Evolutionary conservation across 768 basidiomycete species (phyloP).

Genomic region (Coprinopsis cinerea): DNA sequence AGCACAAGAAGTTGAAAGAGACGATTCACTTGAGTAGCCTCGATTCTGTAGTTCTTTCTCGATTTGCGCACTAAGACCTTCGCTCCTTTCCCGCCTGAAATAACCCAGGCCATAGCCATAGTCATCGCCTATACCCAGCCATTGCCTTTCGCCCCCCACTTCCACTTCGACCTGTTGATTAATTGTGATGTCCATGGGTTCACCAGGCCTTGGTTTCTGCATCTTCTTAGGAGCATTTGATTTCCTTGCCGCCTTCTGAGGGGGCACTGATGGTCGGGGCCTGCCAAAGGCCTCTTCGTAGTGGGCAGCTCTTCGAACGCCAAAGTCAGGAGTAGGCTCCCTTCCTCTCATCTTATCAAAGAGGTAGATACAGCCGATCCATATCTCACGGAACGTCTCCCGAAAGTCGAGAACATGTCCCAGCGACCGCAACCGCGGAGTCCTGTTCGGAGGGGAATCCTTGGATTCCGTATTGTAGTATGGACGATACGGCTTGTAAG

Average conservation of each 20-base stretch:
- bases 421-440: slow-evolving; percentile 52
- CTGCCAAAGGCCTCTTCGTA: slow-evolving; percentile 42
- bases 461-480: slow-evolving; percentile 24
- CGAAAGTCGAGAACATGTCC: slow-evolving; percentile 63
- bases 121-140: slow-evolving; percentile 44
- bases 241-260: slow-evolving; percentile 10
- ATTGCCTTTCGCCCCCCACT: slow-evolving; percentile 43
- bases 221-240: slow-evolving; percentile 3
- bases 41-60: slow-evolving; percentile 45
- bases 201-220: slow-evolving; percentile 6
- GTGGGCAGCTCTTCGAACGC: slow-evolving; percentile 35
- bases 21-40: slow-evolving; percentile 36
- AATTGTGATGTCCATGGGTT: slow-evolving; percentile 29
- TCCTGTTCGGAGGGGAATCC: slow-evolving; percentile 28
- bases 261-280: slow-evolving; percentile 17
- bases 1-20: not conserved
- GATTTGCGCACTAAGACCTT: slow-evolving; percentile 46
- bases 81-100: slow-evolving; percentile 41
- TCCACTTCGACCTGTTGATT: slow-evolving; percentile 36
- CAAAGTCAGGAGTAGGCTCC: slow-evolving; percentile 45
- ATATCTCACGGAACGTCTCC: slow-evolving; percentile 61
- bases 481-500: slow-evolving; percentile 55
- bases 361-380: slow-evolving; percentile 54
- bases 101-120: slow-evolving; percentile 38
- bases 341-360: slow-evolving; percentile 44